Conservation (phyloP, 371 early-diverging fungal species). For the Lichtheimia corymbifera region DNA sequence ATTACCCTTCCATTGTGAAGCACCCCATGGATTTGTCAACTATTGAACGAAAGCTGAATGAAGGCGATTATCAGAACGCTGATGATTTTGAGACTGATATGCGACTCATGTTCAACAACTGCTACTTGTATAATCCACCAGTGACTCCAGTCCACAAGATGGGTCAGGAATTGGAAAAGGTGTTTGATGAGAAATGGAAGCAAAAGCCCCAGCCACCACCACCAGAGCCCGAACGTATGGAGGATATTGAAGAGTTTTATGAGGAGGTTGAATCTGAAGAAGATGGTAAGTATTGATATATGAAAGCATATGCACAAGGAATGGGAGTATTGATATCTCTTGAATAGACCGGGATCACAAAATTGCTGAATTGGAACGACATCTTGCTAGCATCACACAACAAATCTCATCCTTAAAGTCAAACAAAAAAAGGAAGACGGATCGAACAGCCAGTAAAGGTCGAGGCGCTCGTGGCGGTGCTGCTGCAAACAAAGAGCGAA, state of each 20-base stretch:
- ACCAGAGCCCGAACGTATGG: slow-evolving; percentile 13
- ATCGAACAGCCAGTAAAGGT: slow-evolving; percentile 8
- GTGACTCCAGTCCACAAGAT: slow-evolving; percentile 87
- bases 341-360: slow-evolving; percentile 13
- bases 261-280: slow-evolving; percentile 15
- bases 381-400: slow-evolving; percentile 26
- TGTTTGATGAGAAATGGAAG: slow-evolving; percentile 88
- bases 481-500: slow-evolving; percentile 8
- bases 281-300: slow-evolving; percentile 11
- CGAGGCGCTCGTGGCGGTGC: not conserved
- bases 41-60: slow-evolving; percentile 83
- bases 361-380: slow-evolving; percentile 32
- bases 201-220: slow-evolving; percentile 52
- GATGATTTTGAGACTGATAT: slow-evolving; percentile 86
- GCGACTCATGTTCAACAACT: slow-evolving; percentile 91
- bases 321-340: not conserved
- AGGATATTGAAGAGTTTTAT: slow-evolving; percentile 15
- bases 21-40: slow-evolving; percentile 99
- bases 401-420: slow-evolving; percentile 63
- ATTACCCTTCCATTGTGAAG: slow-evolving; percentile 92
- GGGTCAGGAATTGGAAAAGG: slow-evolving; percentile 76
- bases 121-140: slow-evolving; percentile 91
- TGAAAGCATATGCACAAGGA: not conserved
- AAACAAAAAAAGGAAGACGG: slow-evolving; percentile 53
- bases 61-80: slow-evolving; percentile 69